Evolutionary conservation across 2,329 filamentous ascomycete species (phyloP).

Genomic region (Aspergillus awamori): DNA sequence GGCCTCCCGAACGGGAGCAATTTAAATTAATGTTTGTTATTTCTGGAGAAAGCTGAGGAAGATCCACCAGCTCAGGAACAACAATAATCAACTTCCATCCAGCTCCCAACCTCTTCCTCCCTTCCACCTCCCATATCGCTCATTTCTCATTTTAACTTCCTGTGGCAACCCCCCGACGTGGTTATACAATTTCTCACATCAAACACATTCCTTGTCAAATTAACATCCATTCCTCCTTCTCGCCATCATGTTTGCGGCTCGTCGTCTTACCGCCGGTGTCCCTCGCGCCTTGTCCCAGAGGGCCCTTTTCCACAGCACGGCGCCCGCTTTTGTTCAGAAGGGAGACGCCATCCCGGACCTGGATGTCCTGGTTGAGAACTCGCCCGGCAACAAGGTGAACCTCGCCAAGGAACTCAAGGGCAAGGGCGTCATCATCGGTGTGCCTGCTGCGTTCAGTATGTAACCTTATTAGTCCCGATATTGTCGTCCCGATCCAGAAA

Average conservation of each 20-base stretch:
- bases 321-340: constrained; percentile 62
- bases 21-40: background rate
- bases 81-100: background rate
- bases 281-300: constrained; percentile 36
- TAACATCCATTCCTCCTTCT: constrained; percentile 1
- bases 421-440: constrained; percentile 81
- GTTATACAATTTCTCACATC: background rate
- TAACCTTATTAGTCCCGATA: constrained; percentile 14
- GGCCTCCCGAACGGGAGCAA: background rate
- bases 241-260: constrained; percentile 41
- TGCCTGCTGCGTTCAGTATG: constrained; percentile 75
- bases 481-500: background rate
- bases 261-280: constrained; percentile 37
- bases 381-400: constrained; percentile 90
- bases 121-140: background rate
- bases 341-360: constrained; percentile 79
- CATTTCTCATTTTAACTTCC: background rate
- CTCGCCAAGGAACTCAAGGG: constrained; percentile 75
- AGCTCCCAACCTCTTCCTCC: background rate
- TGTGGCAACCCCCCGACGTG: background rate
- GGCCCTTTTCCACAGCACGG: constrained; percentile 44
- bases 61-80: constrained; percentile 8
- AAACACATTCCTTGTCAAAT: background rate
- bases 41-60: constrained; percentile 4
- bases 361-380: constrained; percentile 77